Conservation (phyloP, 2,329 filamentous ascomycete species). For the Aspergillus awamori region DNA sequence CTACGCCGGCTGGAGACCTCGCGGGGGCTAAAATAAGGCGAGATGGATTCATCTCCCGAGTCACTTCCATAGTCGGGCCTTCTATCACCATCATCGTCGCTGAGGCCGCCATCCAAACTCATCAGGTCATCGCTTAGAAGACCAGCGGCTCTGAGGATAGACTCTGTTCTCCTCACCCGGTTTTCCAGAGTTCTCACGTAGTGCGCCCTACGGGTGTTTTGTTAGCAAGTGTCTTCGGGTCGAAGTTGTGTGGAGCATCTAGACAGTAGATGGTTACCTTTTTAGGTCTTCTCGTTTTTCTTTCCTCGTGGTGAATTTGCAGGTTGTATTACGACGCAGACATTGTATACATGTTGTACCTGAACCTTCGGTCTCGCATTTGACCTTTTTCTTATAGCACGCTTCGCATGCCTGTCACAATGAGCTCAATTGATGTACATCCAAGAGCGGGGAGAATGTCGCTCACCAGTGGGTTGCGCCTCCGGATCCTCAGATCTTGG, state of each 20-base stretch:
- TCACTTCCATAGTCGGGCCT: constrained; percentile 15
- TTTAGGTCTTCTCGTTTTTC: constrained; percentile 91
- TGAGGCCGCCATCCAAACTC: constrained; percentile 44
- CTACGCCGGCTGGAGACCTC: constrained; percentile 5
- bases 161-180: constrained; percentile 86
- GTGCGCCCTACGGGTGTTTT: constrained; percentile 66
- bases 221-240: constrained; percentile 12
- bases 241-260: background rate
- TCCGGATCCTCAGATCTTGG: constrained; percentile 14
- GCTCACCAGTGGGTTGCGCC: constrained; percentile 29
- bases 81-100: constrained; percentile 27
- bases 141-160: constrained; percentile 78
- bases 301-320: constrained; percentile 88
- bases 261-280: constrained; percentile 59
- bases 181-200: constrained; percentile 95
- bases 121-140: constrained; percentile 78
- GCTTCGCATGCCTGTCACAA: constrained; percentile 75
- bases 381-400: constrained; percentile 86
- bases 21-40: constrained; percentile 35
- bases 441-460: constrained; percentile 1
- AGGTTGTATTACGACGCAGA: constrained; percentile 91
- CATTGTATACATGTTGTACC: constrained; percentile 75
- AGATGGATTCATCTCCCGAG: constrained; percentile 44
- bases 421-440: constrained; percentile 18
- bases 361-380: constrained; percentile 88